Evolutionary conservation across 805 yeast genomes (phyloP), one percentile per base, ranked within the genome.

Genomic region (Metschnikowia henanensis): DNA sequence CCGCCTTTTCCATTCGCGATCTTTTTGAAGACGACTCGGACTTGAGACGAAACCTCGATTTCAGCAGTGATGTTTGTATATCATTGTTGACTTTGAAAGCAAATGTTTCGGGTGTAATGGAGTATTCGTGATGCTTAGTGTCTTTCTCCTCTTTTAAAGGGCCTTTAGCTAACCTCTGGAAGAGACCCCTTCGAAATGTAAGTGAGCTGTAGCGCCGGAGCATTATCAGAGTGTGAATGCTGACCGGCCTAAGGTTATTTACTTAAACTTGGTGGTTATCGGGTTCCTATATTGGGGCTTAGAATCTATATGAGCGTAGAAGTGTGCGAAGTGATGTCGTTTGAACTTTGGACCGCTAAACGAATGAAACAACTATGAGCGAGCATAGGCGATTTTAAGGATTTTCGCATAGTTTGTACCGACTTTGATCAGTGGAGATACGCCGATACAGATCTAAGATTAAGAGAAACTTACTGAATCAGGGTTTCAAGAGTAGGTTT

Each of bases 81-180:
- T 39, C 41, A 6, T 51, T 57, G 1, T 66, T 55, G 3, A 67
- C 70, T 46, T 69, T 70, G 53, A 70, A 71, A 7, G 75, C 73
- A 60, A 62, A 71, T 1, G 75, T 69, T 46, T 70, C 75, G 8
- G 76, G 76, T 23, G 72, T 55, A 39, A 71, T 69, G 19, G 75
- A 70, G 49, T 71, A 71, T 44, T 71, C 76, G 48, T 70, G 75
- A 43, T 67, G 66, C 46, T 51, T 47, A 1, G 51, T 41, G 23
- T 57, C 64, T 6, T 46, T 43, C 20, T 57, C 58, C 33, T 50
- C 47, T 30, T 46, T 45, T 37, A 56, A 51, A 19, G 53, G 52
- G 10, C 58, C 42, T 9, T 49, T 50, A 17, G 46, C 41, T 15
- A 52, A 51, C 36, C 45, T 57, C 25, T 54, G 51, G 48, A 61